phyloP scores from a whole-genome alignment of 2,329 filamentous ascomycete genomes.

The Botrytis hyacinthi region DNA sequence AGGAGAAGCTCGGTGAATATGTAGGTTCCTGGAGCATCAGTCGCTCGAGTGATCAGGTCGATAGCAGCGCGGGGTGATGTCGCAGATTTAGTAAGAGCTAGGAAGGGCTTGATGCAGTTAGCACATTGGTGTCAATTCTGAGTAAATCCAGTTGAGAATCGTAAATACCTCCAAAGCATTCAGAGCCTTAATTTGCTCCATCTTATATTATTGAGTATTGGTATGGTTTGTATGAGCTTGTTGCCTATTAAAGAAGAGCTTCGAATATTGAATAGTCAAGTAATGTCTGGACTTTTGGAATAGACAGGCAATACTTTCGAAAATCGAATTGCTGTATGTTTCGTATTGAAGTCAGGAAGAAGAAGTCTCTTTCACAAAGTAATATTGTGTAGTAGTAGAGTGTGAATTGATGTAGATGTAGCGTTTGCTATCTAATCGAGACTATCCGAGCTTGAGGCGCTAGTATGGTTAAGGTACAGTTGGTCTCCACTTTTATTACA shows the following conservation, averaged over 20 bases:
- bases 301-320: not conserved
- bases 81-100: conserved; percentile 83
- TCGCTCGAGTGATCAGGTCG: conserved; percentile 84
- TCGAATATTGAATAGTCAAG: not conserved
- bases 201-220: conserved; percentile 40
- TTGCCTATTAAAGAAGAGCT: conserved; percentile 17
- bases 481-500: not conserved
- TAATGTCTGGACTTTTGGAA: not conserved
- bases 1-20: conserved; percentile 93
- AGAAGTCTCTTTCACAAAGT: not conserved
- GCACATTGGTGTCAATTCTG: conserved; percentile 28
- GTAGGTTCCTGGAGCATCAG: conserved; percentile 84
- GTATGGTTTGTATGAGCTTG: conserved; percentile 5
- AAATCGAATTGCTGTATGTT: not conserved
- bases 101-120: conserved; percentile 68
- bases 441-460: not conserved
- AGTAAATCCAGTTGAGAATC: not conserved
- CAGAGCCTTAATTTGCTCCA: conserved; percentile 72
- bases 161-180: conserved; percentile 59
- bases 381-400: not conserved
- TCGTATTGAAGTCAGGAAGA: not conserved
- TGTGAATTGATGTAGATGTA: conserved; percentile 2
- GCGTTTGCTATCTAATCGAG: conserved; percentile 17
- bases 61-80: conserved; percentile 79
- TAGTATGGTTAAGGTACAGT: not conserved